phyloP scores from a whole-genome alignment of 495 filamentous ascomycete genomes.

The Lasiosphaeria ovina region DNA sequence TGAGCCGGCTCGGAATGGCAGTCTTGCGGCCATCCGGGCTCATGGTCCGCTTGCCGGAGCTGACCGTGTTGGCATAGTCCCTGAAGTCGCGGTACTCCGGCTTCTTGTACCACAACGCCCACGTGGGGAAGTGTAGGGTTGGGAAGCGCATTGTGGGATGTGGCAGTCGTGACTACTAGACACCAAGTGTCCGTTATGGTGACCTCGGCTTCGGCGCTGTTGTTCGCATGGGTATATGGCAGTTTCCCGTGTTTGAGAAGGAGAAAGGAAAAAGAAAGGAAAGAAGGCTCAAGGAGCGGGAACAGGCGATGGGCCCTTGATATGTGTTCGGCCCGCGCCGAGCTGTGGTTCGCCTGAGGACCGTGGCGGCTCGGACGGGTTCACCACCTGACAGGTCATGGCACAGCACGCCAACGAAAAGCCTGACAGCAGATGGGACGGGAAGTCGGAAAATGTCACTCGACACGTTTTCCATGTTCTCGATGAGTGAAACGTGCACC shows the following conservation, averaged over 20 bases:
- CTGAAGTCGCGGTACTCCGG: slow-evolving; percentile 43
- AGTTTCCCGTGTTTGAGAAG: neutral
- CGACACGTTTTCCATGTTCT: too few species aligned
- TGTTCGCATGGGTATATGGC: neutral
- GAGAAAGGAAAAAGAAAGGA: neutral
- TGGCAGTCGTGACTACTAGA: neutral
- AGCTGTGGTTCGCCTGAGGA: too few species aligned
- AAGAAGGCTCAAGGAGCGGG: neutral
- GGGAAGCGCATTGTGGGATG: slow-evolving; percentile 8
- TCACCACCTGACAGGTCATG: too few species aligned
- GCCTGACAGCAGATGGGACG: too few species aligned
- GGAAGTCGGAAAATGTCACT: too few species aligned
- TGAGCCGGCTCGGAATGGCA: slow-evolving; percentile 35
- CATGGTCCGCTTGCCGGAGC: slow-evolving; percentile 24
- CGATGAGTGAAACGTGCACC: neutral
- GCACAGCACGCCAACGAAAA: too few species aligned
- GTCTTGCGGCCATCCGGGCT: slow-evolving; percentile 31
- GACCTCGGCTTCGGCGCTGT: neutral
- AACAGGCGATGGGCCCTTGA: too few species aligned
- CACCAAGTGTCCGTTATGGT: neutral
- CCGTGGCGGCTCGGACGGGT: too few species aligned
- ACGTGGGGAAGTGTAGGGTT: slow-evolving; percentile 32
- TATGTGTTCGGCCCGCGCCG: too few species aligned
- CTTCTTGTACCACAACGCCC: slow-evolving; percentile 45
- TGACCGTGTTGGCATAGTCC: slow-evolving; percentile 32